Conservation (phyloP, 2,329 filamentous ascomycete species). For the Dryadomyces quercivorus region DNA sequence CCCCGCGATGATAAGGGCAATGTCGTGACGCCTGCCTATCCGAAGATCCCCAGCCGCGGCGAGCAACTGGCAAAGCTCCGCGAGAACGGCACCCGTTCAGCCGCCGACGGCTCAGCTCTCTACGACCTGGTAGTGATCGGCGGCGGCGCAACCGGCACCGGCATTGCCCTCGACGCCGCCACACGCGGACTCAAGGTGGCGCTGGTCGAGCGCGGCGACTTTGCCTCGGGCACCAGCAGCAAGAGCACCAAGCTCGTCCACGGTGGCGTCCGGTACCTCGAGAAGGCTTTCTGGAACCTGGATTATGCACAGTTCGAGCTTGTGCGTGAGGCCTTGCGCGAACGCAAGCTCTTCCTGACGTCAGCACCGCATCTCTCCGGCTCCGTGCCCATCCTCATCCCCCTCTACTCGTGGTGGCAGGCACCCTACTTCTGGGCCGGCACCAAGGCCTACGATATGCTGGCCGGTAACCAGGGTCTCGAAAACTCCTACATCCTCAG, state of each 20-base stretch:
- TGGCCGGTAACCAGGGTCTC: constrained; percentile 71
- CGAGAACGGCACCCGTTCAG: constrained; percentile 24
- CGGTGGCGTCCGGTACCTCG: constrained; percentile 71
- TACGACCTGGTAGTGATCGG: constrained; percentile 74
- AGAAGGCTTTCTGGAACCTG: constrained; percentile 76
- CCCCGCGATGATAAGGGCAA: constrained; percentile 45
- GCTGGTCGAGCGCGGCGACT: constrained; percentile 71
- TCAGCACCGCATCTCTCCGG: constrained; percentile 70
- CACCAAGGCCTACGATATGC: constrained; percentile 67
- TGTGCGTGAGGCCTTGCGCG: constrained; percentile 68
- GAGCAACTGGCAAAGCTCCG: constrained; percentile 52
- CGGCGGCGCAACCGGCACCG: constrained; percentile 66
- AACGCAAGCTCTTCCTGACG: constrained; percentile 72
- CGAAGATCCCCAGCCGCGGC: constrained; percentile 43
- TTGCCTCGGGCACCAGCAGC: constrained; percentile 68
- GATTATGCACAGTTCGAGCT: constrained; percentile 74
- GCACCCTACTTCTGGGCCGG: constrained; percentile 61
- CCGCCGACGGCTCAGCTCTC: constrained; percentile 22
- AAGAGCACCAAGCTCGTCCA: constrained; percentile 86
- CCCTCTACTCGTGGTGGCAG: constrained; percentile 73
- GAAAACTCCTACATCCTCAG: constrained; percentile 76
- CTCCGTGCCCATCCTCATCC: constrained; percentile 75
- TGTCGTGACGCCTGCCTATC: constrained; percentile 54
- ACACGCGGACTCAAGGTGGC: constrained; percentile 71
- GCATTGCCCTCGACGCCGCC: constrained; percentile 69